Evolutionary conservation across 1,139 yeast species (phyloP).

Genomic region (Candida neerlandica): DNA sequence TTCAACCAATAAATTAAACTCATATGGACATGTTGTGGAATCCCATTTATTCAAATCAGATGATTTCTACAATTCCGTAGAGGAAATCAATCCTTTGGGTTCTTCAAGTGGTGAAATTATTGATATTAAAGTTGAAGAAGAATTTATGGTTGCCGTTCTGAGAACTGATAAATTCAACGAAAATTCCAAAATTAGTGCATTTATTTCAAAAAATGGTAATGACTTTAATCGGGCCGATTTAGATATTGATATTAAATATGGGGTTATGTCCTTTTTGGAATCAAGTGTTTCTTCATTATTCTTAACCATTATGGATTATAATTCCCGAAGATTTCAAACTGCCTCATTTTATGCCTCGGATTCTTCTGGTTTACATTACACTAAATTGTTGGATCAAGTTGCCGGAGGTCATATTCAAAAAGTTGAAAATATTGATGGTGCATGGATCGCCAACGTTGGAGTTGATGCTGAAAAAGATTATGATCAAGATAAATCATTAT

Average conservation of each 20-base stretch:
- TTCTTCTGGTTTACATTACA: slow-evolving; percentile 61
- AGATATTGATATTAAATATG: slow-evolving; percentile 44
- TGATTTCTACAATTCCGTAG: slow-evolving; percentile 54
- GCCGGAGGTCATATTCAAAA: slow-evolving; percentile 49
- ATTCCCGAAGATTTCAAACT: slow-evolving; percentile 15
- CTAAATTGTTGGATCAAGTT: slow-evolving; percentile 47
- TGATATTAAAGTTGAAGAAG: slow-evolving; percentile 50
- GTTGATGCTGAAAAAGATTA: slow-evolving; percentile 23
- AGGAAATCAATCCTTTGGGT: slow-evolving; percentile 22
- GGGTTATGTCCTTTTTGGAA: slow-evolving; percentile 54
- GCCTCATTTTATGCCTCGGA: slow-evolving; percentile 60
- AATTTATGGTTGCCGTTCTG: slow-evolving; percentile 55
- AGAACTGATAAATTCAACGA: slow-evolving; percentile 49
- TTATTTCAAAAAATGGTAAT: slow-evolving; percentile 61
- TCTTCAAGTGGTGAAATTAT: slow-evolving; percentile 44
- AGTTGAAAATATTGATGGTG: slow-evolving; percentile 68
- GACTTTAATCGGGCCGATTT: slow-evolving; percentile 56
- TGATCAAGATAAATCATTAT: slow-evolving; percentile 22
- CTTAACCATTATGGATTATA: slow-evolving; percentile 46
- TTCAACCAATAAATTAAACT: slow-evolving; percentile 41
- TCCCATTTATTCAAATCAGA: slow-evolving; percentile 47
- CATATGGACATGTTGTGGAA: slow-evolving; percentile 45
- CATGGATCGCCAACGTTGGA: slow-evolving; percentile 58
- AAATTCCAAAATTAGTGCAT: slow-evolving; percentile 47
- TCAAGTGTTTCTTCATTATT: slow-evolving; percentile 61